Percentiles rank a stretch among this genome's conserved stretches.
Evolutionary conservation across 306 rosid genomes (phyloP).

Genomic region (Neltuma alba): DNA sequence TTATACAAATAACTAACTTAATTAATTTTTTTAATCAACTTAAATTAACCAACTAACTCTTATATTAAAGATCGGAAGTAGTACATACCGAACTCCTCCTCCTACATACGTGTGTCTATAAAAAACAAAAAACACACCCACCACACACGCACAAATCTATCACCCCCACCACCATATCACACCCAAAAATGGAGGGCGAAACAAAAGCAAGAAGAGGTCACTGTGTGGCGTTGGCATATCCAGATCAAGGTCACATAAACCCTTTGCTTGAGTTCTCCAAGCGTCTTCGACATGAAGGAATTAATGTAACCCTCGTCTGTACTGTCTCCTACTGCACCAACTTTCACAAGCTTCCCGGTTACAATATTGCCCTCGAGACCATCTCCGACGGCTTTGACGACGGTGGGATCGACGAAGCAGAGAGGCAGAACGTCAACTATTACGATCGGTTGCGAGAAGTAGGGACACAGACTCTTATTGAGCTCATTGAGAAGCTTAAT

Average conservation of each 20-base stretch:
- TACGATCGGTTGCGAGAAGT: slow-evolving; percentile 1
- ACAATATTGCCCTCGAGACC: neutral
- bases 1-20: too few relatives aligned
- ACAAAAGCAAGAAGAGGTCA: neutral
- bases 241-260: slow-evolving; percentile 41
- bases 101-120: neutral
- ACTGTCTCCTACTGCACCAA: neutral
- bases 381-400: neutral
- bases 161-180: neutral
- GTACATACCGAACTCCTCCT: too few relatives aligned
- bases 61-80: too few relatives aligned
- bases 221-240: slow-evolving; percentile 29
- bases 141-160: too few relatives aligned
- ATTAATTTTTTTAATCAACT: too few relatives aligned
- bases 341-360: neutral
- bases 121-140: too few relatives aligned
- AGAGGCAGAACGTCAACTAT: neutral
- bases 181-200: neutral
- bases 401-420: neutral
- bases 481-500: neutral
- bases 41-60: too few relatives aligned
- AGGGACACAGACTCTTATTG: neutral
- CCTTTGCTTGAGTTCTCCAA: slow-evolving; percentile 45
- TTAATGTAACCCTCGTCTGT: slow-evolving; percentile 31
- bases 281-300: slow-evolving; percentile 18